phyloP scores from a whole-genome alignment of 305 asterid species.

The Rubia tinctorum region DNA sequence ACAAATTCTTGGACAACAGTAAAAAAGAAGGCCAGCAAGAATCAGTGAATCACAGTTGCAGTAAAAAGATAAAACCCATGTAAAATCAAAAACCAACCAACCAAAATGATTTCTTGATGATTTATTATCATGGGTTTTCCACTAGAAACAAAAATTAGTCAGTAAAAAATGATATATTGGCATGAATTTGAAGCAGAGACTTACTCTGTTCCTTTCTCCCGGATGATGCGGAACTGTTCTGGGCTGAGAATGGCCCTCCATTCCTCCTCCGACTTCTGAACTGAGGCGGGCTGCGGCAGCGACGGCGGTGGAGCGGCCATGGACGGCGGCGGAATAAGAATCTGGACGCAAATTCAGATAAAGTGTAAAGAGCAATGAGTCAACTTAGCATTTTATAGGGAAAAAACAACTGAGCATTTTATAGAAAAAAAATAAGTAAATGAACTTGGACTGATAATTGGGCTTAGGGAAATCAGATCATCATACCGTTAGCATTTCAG shows the following conservation, averaged over 20 bases:
- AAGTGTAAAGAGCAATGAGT: not conserved
- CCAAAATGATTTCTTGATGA: not conserved
- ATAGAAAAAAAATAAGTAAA: not conserved
- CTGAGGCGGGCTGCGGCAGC: conserved; percentile 21
- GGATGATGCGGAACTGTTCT: conserved; percentile 66
- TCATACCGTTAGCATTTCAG: not conserved
- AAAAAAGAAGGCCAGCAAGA: too few species aligned
- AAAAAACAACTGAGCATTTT: too few species aligned
- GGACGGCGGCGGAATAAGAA: not conserved
- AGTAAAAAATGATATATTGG: not conserved
- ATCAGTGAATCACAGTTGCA: too few species aligned
- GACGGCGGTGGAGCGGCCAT: conserved; percentile 36
- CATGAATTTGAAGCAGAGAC: not conserved
- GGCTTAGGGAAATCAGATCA: not conserved
- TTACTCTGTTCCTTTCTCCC: conserved; percentile 71
- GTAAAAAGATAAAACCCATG: too few species aligned
- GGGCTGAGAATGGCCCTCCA: conserved; percentile 71
- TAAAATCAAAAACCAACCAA: too few species aligned
- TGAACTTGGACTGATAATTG: conserved; percentile 10
- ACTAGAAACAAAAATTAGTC: not conserved
- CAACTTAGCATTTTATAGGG: not conserved
- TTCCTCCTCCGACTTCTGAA: conserved; percentile 63
- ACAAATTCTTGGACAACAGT: too few species aligned
- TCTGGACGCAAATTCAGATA: not conserved
- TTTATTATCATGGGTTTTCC: not conserved